Evolutionary conservation across 2,329 filamentous ascomycete genomes (phyloP), one percentile per base, ranked within the genome.

Genomic region (Fusarium sp.): DNA sequence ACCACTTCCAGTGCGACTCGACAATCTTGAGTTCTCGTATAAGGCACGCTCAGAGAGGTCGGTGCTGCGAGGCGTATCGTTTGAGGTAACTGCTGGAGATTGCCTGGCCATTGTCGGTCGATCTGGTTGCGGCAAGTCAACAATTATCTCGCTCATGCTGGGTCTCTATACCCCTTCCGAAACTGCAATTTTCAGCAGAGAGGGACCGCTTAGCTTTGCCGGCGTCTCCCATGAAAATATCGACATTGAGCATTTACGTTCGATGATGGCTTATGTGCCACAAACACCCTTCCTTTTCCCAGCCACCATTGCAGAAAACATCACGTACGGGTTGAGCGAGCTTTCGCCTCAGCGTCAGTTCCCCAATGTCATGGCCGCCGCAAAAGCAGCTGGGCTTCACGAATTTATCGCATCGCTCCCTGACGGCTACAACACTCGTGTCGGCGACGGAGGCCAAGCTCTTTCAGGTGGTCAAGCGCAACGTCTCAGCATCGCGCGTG

Each of bases 71-170:
- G 81, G 87, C 22, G 76, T 97, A n/a, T 88, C 83, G n/a, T 80
- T 97, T 9, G 81, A 79, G 1, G 86, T 97, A 51, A 75, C 82
- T 2, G 77, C 85, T 0, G 89, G 90, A 22, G 88, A 86, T 6
- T 92, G 88, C 68, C 90, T 90, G 0, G 93, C 92, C 4, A 88
- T 98, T 20, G 93, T 96, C 3, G 94, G 95, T 1, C 81, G 87
- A 1, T 97, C 94, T 0, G 95, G 96, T 0, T 92, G 91, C n/a
- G 95, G 96, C 1, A 98, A 99, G 79, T 94, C 91, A 15, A 97
- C 95, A 0, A 84, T 97, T 35, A 85, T 91, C 1, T 87, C 91
- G 0, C 80, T 98, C 0, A 82, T 98, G 0, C 80, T 96, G 6
- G 88, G 90, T 1, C 83, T 97, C 0, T 93, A 96, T 69, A 68